Conservation (phyloP, 495 filamentous ascomycete species). For the Neurospora pannonica region DNA sequence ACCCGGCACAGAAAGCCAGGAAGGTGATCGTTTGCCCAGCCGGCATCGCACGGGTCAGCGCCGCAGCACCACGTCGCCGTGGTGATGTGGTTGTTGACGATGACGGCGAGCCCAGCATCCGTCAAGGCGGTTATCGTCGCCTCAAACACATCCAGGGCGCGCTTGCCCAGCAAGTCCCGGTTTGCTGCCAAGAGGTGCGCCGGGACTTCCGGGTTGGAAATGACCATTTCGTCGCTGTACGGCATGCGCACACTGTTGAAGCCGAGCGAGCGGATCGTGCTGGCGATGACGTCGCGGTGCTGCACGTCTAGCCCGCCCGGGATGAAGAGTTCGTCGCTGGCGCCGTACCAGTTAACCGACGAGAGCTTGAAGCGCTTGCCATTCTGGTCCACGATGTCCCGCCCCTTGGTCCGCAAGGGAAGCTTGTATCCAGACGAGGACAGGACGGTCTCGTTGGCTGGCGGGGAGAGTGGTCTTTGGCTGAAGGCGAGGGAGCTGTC, state of each 20-base stretch:
- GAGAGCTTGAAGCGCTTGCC: constrained; percentile 45
- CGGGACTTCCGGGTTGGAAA: constrained; percentile 38
- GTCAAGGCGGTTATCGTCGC: constrained; percentile 46
- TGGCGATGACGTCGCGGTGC: constrained; percentile 46
- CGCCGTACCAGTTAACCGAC: constrained; percentile 57
- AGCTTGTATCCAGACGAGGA: constrained; percentile 27
- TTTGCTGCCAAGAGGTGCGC: constrained; percentile 42
- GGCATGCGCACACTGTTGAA: constrained; percentile 57
- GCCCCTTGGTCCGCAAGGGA: constrained; percentile 42
- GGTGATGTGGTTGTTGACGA: constrained; percentile 55
- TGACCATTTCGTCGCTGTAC: constrained; percentile 53
- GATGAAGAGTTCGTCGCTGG: constrained; percentile 50
- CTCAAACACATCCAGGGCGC: constrained; percentile 45
- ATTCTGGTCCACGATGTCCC: constrained; percentile 45
- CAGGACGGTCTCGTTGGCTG: constrained; percentile 28
- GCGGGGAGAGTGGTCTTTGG: constrained; percentile 31
- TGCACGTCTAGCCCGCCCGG: constrained; percentile 48
- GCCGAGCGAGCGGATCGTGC: constrained; percentile 40
- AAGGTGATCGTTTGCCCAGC: constrained; percentile 49
- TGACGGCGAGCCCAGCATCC: constrained; percentile 46
- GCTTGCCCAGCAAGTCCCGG: constrained; percentile 39
- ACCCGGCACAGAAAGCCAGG: constrained; percentile 41
- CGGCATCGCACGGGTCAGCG: constrained; percentile 48
- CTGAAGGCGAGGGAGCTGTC: constrained; percentile 28
- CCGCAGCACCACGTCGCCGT: constrained; percentile 53